phyloP scores from a whole-genome alignment of 192 early-diverging fungal genomes.

The Podila epigama region DNA sequence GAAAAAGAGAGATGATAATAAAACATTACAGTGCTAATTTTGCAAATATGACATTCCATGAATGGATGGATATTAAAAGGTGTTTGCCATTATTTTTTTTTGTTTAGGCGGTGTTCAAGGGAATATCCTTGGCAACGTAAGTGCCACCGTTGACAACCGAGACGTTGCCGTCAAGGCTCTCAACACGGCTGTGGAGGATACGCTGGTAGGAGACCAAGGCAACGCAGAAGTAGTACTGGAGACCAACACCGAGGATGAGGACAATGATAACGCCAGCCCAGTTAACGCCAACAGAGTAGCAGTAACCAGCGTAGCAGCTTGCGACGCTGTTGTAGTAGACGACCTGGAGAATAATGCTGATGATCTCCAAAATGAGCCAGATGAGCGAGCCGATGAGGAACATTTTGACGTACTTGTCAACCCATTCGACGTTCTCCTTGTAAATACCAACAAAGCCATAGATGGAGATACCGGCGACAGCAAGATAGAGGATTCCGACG shows the following conservation, averaged over 20 bases:
- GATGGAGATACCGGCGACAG: conserved; percentile 12
- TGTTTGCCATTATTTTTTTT: no score
- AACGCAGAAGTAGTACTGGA: conserved; percentile 47
- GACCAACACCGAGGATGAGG: conserved; percentile 3
- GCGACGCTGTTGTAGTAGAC: background rate
- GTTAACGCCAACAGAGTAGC: background rate
- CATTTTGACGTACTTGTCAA: conserved; percentile 19
- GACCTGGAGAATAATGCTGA: conserved; percentile 11
- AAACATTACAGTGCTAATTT: no score
- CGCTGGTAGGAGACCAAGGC: conserved; percentile 44
- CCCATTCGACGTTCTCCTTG: conserved; percentile 12
- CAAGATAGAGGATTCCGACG: conserved; percentile 22
- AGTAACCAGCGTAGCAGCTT: background rate
- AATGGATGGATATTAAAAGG: no score
- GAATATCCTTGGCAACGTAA: background rate
- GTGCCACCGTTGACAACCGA: background rate
- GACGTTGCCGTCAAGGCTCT: background rate
- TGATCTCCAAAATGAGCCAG: conserved; percentile 18
- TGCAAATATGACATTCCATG: no score
- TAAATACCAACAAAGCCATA: conserved; percentile 36
- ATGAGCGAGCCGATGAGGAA: conserved; percentile 19
- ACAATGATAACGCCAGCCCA: conserved; percentile 14
- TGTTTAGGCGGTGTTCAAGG: no score
- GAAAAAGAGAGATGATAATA: no score
- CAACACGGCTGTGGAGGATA: conserved; percentile 3